A percentile compares a stretch with the other conserved stretches of the same genome.
Conservation (phyloP, 2,329 filamentous ascomycete species). For the Paecilomyces niveus region DNA sequence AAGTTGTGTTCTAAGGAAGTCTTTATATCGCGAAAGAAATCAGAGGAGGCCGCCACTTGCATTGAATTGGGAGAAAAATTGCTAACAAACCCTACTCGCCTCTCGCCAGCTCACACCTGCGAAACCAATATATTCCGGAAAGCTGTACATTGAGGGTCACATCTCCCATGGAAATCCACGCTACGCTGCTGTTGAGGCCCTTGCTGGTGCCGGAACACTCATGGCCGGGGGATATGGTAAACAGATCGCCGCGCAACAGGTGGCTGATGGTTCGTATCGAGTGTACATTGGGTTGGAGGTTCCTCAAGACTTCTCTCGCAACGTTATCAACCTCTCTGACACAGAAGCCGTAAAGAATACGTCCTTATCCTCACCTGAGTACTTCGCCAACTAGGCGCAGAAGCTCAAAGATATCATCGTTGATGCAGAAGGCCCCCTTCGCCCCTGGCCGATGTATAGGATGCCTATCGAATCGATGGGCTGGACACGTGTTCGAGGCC, state of each 20-base stretch:
- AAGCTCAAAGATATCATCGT: background rate
- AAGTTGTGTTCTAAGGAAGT: conserved; percentile 7
- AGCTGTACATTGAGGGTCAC: conserved; percentile 6
- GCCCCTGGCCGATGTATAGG: background rate
- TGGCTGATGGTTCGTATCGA: background rate
- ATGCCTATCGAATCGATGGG: background rate
- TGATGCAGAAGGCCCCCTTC: background rate
- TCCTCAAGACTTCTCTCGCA: background rate
- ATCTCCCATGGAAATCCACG: conserved; percentile 6
- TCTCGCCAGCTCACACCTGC: background rate
- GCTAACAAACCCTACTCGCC: background rate
- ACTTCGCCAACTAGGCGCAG: background rate
- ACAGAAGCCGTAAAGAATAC: background rate
- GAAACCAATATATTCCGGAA: background rate
- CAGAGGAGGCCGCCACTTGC: background rate
- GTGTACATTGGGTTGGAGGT: background rate
- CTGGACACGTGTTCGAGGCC: background rate
- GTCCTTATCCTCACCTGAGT: background rate
- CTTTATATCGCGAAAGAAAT: conserved; percentile 11
- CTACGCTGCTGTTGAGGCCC: background rate
- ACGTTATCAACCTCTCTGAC: background rate
- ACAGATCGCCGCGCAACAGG: background rate
- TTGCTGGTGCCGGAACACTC: background rate
- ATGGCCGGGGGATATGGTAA: background rate
- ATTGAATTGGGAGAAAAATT: background rate